Evolutionary conservation across 225 moss, liverwort and hornwort species (phyloP).

Genomic region (Physcomitrium patens): DNA sequence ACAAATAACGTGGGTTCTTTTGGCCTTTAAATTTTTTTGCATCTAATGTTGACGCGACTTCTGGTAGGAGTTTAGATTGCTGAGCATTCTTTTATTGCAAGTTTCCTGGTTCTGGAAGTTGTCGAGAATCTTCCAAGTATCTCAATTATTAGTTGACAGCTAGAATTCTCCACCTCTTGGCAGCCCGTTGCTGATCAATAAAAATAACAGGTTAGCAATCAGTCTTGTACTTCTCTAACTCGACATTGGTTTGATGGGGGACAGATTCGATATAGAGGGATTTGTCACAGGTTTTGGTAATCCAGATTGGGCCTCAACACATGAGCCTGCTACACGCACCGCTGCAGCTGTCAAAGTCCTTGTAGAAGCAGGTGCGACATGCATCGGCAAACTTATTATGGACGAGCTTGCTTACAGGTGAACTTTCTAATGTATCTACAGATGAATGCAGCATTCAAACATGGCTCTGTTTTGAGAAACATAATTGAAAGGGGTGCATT

Average conservation of each 20-base stretch:
- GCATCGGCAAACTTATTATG: conserved; percentile 93
- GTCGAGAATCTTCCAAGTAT: conserved; percentile 2
- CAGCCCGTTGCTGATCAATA: not conserved
- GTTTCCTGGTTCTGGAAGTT: not conserved
- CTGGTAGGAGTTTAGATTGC: conserved; percentile 11
- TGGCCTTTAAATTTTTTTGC: too few relatives aligned
- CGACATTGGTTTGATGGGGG: conserved; percentile 18
- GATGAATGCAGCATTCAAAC: not conserved
- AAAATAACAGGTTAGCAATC: not conserved
- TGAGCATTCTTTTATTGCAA: conserved; percentile 3
- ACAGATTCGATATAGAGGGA: conserved; percentile 93
- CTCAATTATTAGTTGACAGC: conserved; percentile 11
- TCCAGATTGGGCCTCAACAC: conserved; percentile 80
- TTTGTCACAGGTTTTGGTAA: conserved; percentile 85
- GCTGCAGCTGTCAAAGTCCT: conserved; percentile 72
- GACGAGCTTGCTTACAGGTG: conserved; percentile 97
- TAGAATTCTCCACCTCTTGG: conserved; percentile 24
- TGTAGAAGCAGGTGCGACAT: conserved; percentile 84
- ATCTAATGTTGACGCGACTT: conserved; percentile 5
- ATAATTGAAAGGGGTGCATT: not conserved
- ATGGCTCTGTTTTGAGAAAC: not conserved
- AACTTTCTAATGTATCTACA: conserved; percentile 11
- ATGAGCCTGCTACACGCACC: conserved; percentile 70
- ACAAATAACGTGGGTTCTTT: too few relatives aligned
- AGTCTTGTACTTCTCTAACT: not conserved